Conservation (phyloP, 345 rosid species). For the Pugionium cornutum region DNA sequence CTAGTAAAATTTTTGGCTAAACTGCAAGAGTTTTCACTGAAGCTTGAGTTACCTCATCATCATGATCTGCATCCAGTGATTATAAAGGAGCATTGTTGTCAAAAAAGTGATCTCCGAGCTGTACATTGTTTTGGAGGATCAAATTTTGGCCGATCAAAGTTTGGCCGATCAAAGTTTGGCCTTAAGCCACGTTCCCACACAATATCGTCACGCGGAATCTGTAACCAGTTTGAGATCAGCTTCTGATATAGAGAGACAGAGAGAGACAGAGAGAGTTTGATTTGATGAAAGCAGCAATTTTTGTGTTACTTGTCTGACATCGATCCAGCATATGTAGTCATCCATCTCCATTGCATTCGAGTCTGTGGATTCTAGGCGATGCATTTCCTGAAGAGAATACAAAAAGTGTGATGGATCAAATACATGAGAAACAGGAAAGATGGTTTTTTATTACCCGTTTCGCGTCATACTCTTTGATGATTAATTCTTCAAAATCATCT, state of each 20-base stretch:
- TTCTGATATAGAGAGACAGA: background rate
- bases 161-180: background rate
- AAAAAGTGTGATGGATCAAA: background rate
- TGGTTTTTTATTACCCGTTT: constrained; percentile 6
- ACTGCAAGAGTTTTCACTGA: too few relatives aligned
- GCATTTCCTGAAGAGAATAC: constrained; percentile 13
- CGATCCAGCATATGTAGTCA: background rate
- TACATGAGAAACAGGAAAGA: constrained; percentile 2
- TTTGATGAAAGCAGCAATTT: background rate
- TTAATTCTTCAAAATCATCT: background rate
- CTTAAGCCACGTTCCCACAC: constrained; percentile 9
- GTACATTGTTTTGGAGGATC: too few relatives aligned
- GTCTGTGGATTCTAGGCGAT: background rate
- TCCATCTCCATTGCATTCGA: constrained; percentile 15
- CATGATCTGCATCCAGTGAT: too few relatives aligned
- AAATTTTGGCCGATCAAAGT: background rate
- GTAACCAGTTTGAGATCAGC: background rate
- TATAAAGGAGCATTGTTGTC: too few relatives aligned
- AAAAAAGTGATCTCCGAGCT: too few relatives aligned
- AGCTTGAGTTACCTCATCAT: too few relatives aligned
- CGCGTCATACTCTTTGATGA: constrained; percentile 18
- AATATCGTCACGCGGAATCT: background rate
- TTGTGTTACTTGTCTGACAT: constrained; percentile 24
- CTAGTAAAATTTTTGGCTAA: too few relatives aligned
- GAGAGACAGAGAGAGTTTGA: background rate